Evolutionary conservation across 805 yeast genomes (phyloP).

Genomic region (Myxozyma melibiosi): DNA sequence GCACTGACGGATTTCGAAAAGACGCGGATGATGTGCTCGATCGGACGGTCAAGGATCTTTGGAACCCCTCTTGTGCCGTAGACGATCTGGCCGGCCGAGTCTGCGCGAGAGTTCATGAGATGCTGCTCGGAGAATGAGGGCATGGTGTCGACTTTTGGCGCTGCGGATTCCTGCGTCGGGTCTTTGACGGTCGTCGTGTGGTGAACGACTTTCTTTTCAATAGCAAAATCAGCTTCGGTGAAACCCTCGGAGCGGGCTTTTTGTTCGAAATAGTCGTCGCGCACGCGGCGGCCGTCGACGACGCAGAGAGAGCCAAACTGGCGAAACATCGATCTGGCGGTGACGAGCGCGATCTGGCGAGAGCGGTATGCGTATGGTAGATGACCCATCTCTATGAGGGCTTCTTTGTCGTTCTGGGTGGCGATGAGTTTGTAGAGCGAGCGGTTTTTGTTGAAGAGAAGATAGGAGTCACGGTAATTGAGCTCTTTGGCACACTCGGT

Average conservation of each 20-base stretch:
- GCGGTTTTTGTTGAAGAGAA: conserved; percentile 50
- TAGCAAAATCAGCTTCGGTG: conserved; percentile 50
- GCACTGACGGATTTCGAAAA: conserved; percentile 18
- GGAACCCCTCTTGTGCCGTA: conserved; percentile 24
- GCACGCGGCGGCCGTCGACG: conserved; percentile 51
- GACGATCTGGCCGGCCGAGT: conserved; percentile 24
- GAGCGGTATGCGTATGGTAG: conserved; percentile 39
- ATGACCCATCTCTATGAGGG: conserved; percentile 42
- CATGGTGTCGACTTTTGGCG: conserved; percentile 6
- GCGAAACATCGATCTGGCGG: conserved; percentile 51
- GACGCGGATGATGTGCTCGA: conserved; percentile 12
- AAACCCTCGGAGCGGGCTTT: conserved; percentile 49
- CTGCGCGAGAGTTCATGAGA: conserved; percentile 9
- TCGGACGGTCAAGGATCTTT: conserved; percentile 16
- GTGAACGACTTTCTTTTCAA: conserved; percentile 34
- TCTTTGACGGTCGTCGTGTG: conserved; percentile 1
- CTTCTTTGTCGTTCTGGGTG: conserved; percentile 45
- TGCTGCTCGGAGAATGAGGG: neutral
- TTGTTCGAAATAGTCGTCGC: conserved; percentile 61
- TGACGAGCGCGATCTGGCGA: conserved; percentile 44
- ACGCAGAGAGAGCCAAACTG: conserved; percentile 56
- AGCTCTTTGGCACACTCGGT: conserved; percentile 48
- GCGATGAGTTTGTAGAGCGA: conserved; percentile 46
- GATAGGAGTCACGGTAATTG: conserved; percentile 54
- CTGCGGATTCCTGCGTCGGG: neutral